Conservation (phyloP, 2,329 filamentous ascomycete species). For the Botryotinia convoluta region DNA sequence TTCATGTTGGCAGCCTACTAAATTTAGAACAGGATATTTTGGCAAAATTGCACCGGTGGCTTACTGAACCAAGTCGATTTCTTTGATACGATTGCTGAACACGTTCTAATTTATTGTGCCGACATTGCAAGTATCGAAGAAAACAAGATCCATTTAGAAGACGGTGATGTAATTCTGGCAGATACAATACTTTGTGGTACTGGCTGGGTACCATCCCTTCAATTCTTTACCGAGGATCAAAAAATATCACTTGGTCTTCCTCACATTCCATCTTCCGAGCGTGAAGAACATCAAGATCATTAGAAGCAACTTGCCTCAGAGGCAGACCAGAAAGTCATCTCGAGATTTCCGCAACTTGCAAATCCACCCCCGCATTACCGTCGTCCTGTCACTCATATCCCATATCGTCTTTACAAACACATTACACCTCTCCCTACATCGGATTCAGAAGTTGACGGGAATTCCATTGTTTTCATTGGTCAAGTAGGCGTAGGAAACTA, state of each 20-base stretch:
- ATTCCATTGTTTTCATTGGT: not conserved
- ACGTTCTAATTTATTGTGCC: conserved; percentile 10
- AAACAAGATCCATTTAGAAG: not conserved
- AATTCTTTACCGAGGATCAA: not conserved
- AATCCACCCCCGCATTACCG: not conserved
- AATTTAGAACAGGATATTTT: conserved; percentile 30
- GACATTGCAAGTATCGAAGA: not conserved
- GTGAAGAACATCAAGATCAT: no score
- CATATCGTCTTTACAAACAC: not conserved
- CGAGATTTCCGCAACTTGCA: not conserved
- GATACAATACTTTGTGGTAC: not conserved
- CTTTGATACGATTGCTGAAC: conserved; percentile 31
- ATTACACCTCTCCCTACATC: not conserved
- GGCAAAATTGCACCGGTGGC: conserved; percentile 34
- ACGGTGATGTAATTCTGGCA: not conserved
- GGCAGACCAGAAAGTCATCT: not conserved
- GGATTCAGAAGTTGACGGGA: rapidly evolving
- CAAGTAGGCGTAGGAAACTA: not conserved
- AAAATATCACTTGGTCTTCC: not conserved
- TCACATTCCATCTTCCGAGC: not conserved
- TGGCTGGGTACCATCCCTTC: not conserved
- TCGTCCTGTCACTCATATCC: not conserved
- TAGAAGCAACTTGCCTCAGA: not conserved
- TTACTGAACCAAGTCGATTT: conserved; percentile 34
- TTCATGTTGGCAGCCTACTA: not conserved